A percentile compares a stretch with the other conserved stretches of the same genome.
These are phyloP conservation scores for Suhomyces pyralidae DNA, from an alignment of 805 yeast species.

Conservation along the genomic window DNA sequence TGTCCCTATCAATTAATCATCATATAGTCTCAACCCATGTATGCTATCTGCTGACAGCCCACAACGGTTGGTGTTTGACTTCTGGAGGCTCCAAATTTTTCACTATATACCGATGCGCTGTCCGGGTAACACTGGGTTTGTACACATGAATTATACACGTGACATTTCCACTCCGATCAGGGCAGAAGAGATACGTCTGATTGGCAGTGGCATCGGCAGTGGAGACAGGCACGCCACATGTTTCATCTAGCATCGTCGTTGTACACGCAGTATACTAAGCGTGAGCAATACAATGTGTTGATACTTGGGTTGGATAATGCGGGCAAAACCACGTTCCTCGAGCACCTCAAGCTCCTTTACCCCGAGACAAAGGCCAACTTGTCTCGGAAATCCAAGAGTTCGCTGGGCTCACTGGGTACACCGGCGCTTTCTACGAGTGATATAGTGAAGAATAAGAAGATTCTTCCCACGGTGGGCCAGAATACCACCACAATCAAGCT, in stretches of 20 bases:
- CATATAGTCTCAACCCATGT: slow-evolving; percentile 6
- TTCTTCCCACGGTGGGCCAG: slow-evolving; percentile 94
- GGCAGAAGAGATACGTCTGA: background rate
- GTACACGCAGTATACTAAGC: slow-evolving; percentile 43
- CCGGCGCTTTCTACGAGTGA: slow-evolving; percentile 16
- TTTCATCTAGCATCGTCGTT: slow-evolving; percentile 44
- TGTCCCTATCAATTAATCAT: slow-evolving; percentile 19
- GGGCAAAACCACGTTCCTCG: slow-evolving; percentile 69
- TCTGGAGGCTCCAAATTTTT: background rate
- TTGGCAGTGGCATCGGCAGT: background rate
- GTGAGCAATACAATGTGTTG: slow-evolving; percentile 49
- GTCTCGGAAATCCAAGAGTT: slow-evolving; percentile 9
- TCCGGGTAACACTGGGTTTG: slow-evolving; percentile 12
- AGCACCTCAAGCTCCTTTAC: slow-evolving; percentile 38
- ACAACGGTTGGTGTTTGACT: background rate
- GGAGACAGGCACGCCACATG: slow-evolving; percentile 19
- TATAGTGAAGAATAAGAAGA: slow-evolving; percentile 48
- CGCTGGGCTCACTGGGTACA: slow-evolving; percentile 2
- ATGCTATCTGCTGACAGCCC: background rate
- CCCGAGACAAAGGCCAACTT: slow-evolving; percentile 20
- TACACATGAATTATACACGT: background rate
- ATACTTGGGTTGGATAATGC: slow-evolving; percentile 93
- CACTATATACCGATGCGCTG: background rate
- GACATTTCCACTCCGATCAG: background rate
- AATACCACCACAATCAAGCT: slow-evolving; percentile 52